These are phyloP conservation scores for Stramenopiles sp. DNA, from an alignment of 352 stramenopile genomes.

Conservation along the genomic window DNA sequence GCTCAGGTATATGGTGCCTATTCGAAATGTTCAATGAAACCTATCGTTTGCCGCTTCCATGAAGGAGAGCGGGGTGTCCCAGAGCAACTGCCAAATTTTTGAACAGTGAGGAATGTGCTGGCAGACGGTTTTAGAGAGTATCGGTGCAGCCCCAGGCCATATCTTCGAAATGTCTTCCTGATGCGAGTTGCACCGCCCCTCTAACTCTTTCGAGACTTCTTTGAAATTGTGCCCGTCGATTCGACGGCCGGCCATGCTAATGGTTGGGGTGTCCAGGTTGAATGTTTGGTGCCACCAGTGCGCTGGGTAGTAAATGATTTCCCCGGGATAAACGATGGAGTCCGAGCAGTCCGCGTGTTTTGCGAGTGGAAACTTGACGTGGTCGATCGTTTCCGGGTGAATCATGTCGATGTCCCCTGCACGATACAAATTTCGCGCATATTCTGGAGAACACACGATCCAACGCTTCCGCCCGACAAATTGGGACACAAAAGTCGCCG, in stretches of 20 bases:
- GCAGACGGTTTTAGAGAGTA: neutral
- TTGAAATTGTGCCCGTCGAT: conserved; percentile 14
- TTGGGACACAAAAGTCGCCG: conserved; percentile 20
- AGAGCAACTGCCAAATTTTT: conserved; percentile 4
- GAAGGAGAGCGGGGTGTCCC: conserved; percentile 4
- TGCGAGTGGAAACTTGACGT: neutral
- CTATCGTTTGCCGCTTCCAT: conserved; percentile 5
- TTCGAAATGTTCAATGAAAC: too few species aligned
- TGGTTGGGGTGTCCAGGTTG: conserved; percentile 18
- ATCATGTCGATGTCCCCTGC: conserved; percentile 15
- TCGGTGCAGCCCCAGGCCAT: conserved; percentile 4
- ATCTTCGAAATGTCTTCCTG: neutral
- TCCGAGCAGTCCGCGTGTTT: conserved; percentile 13
- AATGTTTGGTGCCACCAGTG: conserved; percentile 23
- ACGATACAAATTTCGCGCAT: neutral
- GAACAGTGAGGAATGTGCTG: neutral
- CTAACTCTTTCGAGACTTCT: conserved; percentile 14
- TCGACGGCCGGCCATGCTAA: conserved; percentile 15
- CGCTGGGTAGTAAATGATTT: conserved; percentile 20
- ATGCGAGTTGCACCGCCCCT: conserved; percentile 15
- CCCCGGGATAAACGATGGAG: conserved; percentile 15
- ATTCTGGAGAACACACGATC: conserved; percentile 20
- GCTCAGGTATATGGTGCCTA: too few species aligned
- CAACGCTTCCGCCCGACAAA: conserved; percentile 22
- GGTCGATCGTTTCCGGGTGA: conserved; percentile 15